These are phyloP conservation scores for Zelopaecilomyces penicillatus DNA, from an alignment of 2,329 filamentous ascomycete species.

Conservation along the genomic window DNA sequence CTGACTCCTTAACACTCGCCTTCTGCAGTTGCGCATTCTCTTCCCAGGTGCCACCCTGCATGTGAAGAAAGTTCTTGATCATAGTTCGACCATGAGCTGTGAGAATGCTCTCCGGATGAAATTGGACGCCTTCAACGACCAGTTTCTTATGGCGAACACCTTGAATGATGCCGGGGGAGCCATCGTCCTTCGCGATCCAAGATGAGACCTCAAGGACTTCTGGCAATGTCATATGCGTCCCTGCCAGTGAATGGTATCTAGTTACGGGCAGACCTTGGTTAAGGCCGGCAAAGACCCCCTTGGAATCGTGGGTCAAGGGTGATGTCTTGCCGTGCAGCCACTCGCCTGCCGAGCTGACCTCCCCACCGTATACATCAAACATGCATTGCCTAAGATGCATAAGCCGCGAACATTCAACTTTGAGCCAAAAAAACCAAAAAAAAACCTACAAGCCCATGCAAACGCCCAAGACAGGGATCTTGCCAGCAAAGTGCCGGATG, in stretches of 20 bases:
- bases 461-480: conserved; percentile 92
- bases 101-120: conserved; percentile 94
- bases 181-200: conserved; percentile 72
- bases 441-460: conserved; percentile 85
- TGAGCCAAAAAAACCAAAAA: background rate
- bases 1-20: conserved; percentile 20
- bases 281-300: conserved; percentile 83
- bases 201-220: conserved; percentile 82
- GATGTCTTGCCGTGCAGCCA: conserved; percentile 98
- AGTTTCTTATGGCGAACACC: conserved; percentile 89
- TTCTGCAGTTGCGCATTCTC: conserved; percentile 59
- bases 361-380: conserved; percentile 84
- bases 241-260: conserved; percentile 91
- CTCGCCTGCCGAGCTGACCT: conserved; percentile 87
- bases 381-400: conserved; percentile 68
- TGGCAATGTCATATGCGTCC: conserved; percentile 80
- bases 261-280: conserved; percentile 78
- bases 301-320: conserved; percentile 75
- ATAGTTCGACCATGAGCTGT: conserved; percentile 82
- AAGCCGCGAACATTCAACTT: background rate
- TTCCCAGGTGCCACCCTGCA: conserved; percentile 86
- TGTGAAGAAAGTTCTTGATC: conserved; percentile 83
- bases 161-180: conserved; percentile 84
- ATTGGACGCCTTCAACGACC: conserved; percentile 92
- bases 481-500: conserved; percentile 84